These are phyloP conservation scores for Ceratocystis eucalypticola DNA, from an alignment of 2,329 filamentous ascomycete species.

Conservation along the genomic window DNA sequence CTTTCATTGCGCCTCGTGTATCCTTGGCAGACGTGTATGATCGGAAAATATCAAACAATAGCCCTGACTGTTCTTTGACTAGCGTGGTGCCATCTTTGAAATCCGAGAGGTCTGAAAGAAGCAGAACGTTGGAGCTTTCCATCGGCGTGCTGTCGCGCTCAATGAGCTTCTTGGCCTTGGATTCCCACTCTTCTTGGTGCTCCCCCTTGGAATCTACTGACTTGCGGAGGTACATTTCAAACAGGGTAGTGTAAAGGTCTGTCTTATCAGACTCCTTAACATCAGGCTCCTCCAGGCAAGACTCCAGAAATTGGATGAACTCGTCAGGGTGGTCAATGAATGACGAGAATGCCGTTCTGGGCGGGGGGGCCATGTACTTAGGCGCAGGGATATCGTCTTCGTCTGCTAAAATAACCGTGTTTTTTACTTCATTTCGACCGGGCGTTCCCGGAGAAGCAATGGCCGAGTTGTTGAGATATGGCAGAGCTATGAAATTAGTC, in stretches of 20 bases:
- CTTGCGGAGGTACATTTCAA: slow-evolving; percentile 95
- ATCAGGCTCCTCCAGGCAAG: slow-evolving; percentile 58
- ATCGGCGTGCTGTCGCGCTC: slow-evolving; percentile 70
- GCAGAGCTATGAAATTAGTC: slow-evolving; percentile 67
- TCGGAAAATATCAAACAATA: slow-evolving; percentile 90
- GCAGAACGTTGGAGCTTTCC: slow-evolving; percentile 84
- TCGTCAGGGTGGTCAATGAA: slow-evolving; percentile 90
- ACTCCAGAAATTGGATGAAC: slow-evolving; percentile 86
- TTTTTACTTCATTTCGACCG: slow-evolving; percentile 36
- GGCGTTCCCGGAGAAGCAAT: slow-evolving; percentile 40
- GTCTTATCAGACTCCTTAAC: slow-evolving; percentile 62
- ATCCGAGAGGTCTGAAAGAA: slow-evolving; percentile 81
- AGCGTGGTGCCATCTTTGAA: slow-evolving; percentile 84
- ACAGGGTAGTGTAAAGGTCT: slow-evolving; percentile 86
- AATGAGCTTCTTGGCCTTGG: slow-evolving; percentile 79
- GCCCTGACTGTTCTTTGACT: slow-evolving; percentile 82
- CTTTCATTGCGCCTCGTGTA: slow-evolving; percentile 77
- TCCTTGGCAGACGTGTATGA: slow-evolving; percentile 90
- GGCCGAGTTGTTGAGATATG: slow-evolving; percentile 61
- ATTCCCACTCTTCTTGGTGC: slow-evolving; percentile 69
- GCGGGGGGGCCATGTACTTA: slow-evolving; percentile 66
- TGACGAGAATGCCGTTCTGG: slow-evolving; percentile 81
- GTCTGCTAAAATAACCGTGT: slow-evolving; percentile 34
- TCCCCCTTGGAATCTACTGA: slow-evolving; percentile 60
- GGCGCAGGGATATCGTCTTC: slow-evolving; percentile 33